Percentiles rank a stretch among this genome's conserved stretches.
Evolutionary conservation across 23 red algal species (phyloP).

Genomic region (Gracilaria vermiculophylla): DNA sequence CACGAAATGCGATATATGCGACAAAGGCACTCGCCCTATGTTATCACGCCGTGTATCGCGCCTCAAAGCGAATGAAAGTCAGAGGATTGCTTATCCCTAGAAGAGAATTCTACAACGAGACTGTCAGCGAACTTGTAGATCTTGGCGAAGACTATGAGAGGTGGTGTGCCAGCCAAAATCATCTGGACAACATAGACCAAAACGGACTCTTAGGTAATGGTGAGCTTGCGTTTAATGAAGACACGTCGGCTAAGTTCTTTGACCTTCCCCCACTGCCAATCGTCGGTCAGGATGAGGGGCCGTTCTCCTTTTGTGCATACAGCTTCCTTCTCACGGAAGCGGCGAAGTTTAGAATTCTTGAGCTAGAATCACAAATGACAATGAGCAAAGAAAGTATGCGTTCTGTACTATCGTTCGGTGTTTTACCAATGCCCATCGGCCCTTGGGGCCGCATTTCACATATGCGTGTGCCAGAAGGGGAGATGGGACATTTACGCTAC

Average conservation of each 20-base stretch:
- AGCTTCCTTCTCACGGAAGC: conserved; percentile 87
- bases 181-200: conserved; percentile 33
- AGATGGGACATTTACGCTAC: conserved; percentile 67
- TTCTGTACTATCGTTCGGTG: conserved; percentile 63
- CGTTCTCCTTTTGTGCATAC: conserved; percentile 86
- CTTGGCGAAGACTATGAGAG: conserved; percentile 83
- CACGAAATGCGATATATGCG: conserved; percentile 60
- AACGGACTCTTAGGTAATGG: conserved; percentile 19
- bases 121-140: conserved; percentile 77
- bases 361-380: conserved; percentile 68
- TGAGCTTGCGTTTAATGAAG: not conserved
- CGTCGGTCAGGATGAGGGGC: conserved; percentile 36
- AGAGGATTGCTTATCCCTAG: conserved; percentile 31
- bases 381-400: conserved; percentile 80
- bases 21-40: conserved; percentile 63
- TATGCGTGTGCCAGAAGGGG: conserved; percentile 51
- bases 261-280: conserved; percentile 40
- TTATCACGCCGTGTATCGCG: conserved; percentile 58
- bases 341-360: conserved; percentile 82
- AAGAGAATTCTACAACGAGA: conserved; percentile 88
- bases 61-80: conserved; percentile 3
- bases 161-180: conserved; percentile 37
- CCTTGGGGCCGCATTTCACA: conserved; percentile 47
- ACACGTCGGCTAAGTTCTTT: conserved; percentile 10
- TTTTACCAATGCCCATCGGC: conserved; percentile 45